Evolutionary conservation across 306 rosid species (phyloP).

Genomic region (Trichosanthes truncata): DNA sequence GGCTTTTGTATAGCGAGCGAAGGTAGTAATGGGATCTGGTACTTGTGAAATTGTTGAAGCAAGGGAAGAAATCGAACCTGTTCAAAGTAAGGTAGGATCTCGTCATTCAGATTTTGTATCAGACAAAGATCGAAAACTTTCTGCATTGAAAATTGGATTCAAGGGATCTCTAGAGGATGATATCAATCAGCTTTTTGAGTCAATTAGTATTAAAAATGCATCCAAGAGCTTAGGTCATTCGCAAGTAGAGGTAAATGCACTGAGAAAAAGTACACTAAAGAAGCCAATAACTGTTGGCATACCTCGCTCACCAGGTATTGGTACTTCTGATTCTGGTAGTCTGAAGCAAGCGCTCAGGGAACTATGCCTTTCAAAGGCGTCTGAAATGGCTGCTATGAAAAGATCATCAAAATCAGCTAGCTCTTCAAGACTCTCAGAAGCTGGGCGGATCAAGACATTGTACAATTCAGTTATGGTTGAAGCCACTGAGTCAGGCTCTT

Average conservation of each 20-base stretch:
- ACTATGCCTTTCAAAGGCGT: constrained; percentile 83
- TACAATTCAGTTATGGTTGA: constrained; percentile 68
- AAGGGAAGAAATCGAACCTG: constrained; percentile 39
- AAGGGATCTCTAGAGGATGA: constrained; percentile 62
- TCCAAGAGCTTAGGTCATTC: constrained; percentile 42
- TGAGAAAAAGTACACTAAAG: constrained; percentile 52
- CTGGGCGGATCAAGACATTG: constrained; percentile 78
- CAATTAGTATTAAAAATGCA: constrained; percentile 46
- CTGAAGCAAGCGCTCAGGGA: constrained; percentile 95
- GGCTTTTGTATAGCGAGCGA: not conserved
- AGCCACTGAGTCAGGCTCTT: constrained; percentile 31
- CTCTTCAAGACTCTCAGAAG: constrained; percentile 72
- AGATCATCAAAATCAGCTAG: constrained; percentile 65
- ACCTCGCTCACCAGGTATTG: constrained; percentile 56
- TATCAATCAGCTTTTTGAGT: constrained; percentile 65
- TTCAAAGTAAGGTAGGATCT: constrained; percentile 26
- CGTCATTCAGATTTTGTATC: constrained; percentile 13
- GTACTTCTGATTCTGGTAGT: constrained; percentile 52
- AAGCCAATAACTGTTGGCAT: constrained; percentile 59
- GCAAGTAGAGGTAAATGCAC: constrained; percentile 44
- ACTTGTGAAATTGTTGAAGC: constrained; percentile 95
- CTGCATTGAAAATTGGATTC: constrained; percentile 43
- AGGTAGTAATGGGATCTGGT: constrained; percentile 58
- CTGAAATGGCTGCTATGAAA: constrained; percentile 91
- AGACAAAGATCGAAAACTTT: constrained; percentile 34